phyloP scores from a whole-genome alignment of 192 early-diverging fungal genomes.

The Rhizophagus prolifer region DNA sequence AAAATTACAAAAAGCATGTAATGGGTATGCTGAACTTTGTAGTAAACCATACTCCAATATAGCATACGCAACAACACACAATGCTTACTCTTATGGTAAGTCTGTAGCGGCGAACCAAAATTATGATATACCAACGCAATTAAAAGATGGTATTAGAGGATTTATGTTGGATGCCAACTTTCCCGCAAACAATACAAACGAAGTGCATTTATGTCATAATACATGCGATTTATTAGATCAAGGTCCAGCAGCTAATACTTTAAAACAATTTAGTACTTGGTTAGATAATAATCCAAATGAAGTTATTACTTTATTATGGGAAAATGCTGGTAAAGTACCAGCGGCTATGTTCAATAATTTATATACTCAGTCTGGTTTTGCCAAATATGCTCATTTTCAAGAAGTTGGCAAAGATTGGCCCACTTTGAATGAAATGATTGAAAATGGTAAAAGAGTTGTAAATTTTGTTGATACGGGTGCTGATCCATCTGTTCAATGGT shows the following conservation, averaged over 20 bases:
- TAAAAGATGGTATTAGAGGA: slow-evolving; percentile 70
- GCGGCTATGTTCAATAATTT: slow-evolving; percentile 47
- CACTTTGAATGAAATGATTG: slow-evolving; percentile 65
- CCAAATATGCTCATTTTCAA: slow-evolving; percentile 55
- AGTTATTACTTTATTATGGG: slow-evolving; percentile 75
- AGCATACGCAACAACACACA: slow-evolving; percentile 72
- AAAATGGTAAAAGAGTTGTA: slow-evolving; percentile 62
- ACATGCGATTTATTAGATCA: slow-evolving; percentile 62
- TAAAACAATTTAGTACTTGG: slow-evolving; percentile 57
- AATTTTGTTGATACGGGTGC: slow-evolving; percentile 58
- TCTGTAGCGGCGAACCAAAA: slow-evolving; percentile 69
- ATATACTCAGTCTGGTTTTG: slow-evolving; percentile 54
- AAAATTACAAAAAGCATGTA: slow-evolving; percentile 42
- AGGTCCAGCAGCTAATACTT: slow-evolving; percentile 54
- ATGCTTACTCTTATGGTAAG: slow-evolving; percentile 58
- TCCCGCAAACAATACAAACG: slow-evolving; percentile 25
- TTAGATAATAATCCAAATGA: slow-evolving; percentile 67
- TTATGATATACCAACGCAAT: slow-evolving; percentile 59
- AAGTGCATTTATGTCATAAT: slow-evolving; percentile 65
- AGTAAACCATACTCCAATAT: slow-evolving; percentile 60
- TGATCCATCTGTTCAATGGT: slow-evolving; percentile 65
- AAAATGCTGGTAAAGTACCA: slow-evolving; percentile 57
- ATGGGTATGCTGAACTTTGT: slow-evolving; percentile 70
- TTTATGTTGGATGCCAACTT: slow-evolving; percentile 67
- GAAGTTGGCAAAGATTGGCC: slow-evolving; percentile 58